Conservation (phyloP, 345 rosid species). For the Pelargonium nanum region DNA sequence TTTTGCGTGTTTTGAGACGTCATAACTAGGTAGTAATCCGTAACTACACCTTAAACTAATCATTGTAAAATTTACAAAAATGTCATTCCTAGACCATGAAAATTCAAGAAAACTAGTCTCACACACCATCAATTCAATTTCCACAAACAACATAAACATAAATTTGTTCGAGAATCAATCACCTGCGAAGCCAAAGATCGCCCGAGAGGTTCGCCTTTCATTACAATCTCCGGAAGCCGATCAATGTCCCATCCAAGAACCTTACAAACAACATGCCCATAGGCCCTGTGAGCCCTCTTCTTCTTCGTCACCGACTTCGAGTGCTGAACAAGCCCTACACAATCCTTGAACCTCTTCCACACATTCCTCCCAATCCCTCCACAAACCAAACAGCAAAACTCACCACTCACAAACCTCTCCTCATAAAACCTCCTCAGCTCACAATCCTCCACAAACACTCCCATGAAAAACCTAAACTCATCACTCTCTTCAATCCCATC, state of each 20-base stretch:
- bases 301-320: conserved; percentile 34
- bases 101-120: too few relatives aligned
- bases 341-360: conserved; percentile 43
- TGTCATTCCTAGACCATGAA: not conserved
- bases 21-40: too few relatives aligned
- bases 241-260: conserved; percentile 68
- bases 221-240: conserved; percentile 25
- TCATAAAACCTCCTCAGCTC: conserved; percentile 51
- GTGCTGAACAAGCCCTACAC: conserved; percentile 61
- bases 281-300: conserved; percentile 53
- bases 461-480: conserved; percentile 35
- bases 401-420: conserved; percentile 39
- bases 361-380: conserved; percentile 40
- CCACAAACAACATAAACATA: conserved; percentile 52
- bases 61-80: too few relatives aligned
- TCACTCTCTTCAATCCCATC: conserved; percentile 25
- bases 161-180: conserved; percentile 50
- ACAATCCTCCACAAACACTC: conserved; percentile 31
- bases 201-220: conserved; percentile 25
- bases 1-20: too few relatives aligned
- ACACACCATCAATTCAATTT: conserved; percentile 22
- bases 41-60: too few relatives aligned
- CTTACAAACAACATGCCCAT: conserved; percentile 50
- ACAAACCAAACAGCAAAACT: conserved; percentile 64
- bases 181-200: conserved; percentile 7